Evolutionary conservation across 2,329 filamentous ascomycete genomes (phyloP), one percentile per base, ranked within the genome.

Genomic region (Magnaporthiopsis poae): DNA sequence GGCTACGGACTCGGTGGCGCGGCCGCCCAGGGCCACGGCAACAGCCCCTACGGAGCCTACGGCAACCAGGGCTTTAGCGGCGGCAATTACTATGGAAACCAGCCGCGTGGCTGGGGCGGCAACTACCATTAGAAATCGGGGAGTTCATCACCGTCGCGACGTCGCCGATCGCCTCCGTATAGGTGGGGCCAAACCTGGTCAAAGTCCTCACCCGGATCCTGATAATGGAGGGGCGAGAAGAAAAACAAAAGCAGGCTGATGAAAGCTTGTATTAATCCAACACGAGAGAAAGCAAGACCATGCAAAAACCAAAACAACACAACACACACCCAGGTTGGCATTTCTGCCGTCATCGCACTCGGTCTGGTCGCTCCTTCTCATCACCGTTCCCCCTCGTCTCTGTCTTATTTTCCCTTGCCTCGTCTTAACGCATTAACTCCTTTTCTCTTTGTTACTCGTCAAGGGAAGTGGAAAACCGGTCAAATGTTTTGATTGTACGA

Each of bases 91-190:
- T 84, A 84, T 73, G 79, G 73, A 66, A 76, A 81, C 70, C 78
- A 79, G 71, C 81, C 81, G 68, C 80, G 82, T 69, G 84, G 84
- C 72, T 86, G 84, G 84, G 84, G 84, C 71, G 81, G 80, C 71
- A 86, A 86, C 80, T 86, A 86, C 79, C 73, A 76, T 67, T 74
- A 73, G 65, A 65, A 39, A 33, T 60, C 31, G 29, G 52, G 52
- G 21, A 33, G 52, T 33, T 33, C 18, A 59, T 59, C 25, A 60
- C 56, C 52, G 29, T 7, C 46, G 39, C 52, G 18, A 36, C 39
- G 21, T 64, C 36, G 52, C 31, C 29, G 29, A 29, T 64, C 31
- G 36, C 39, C 62, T 21, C 62, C 18, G 29, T 31, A 56, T 56
- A 25, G n/a, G 62, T 46, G 62, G 62, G 52, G 25, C 27, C 12